Evolutionary conservation across 331 rosid genomes (phyloP).

Genomic region (Quercus tomentella): DNA sequence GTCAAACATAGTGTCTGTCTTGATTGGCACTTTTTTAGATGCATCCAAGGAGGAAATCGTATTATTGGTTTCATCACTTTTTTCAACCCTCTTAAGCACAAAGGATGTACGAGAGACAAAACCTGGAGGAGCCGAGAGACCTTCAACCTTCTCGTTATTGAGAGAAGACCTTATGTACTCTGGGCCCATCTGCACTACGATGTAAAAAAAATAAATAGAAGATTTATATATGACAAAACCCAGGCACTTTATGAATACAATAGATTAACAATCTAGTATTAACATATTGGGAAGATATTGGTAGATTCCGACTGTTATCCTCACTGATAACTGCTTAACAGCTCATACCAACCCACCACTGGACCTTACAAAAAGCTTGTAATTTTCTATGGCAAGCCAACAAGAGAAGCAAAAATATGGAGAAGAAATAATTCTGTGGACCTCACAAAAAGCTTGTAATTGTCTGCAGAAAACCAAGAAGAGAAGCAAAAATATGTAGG

Average conservation of each 20-base stretch:
- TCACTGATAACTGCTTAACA: neutral
- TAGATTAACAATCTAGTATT: constrained; percentile 2
- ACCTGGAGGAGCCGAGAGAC: constrained; percentile 64
- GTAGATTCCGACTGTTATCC: neutral
- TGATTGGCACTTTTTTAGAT: constrained; percentile 27
- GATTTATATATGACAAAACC: constrained; percentile 11
- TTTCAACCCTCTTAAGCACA: constrained; percentile 36
- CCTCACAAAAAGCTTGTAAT: neutral
- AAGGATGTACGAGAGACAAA: constrained; percentile 63
- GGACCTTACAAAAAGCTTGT: neutral
- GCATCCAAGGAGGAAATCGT: constrained; percentile 19
- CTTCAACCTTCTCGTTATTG: constrained; percentile 18
- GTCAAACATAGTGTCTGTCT: constrained; percentile 12
- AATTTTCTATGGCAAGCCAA: neutral
- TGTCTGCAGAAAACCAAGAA: neutral
- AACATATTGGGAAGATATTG: neutral
- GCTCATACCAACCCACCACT: neutral
- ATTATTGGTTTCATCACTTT: constrained; percentile 28
- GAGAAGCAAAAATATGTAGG: neutral
- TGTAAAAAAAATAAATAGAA: constrained; percentile 18
- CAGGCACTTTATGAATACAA: neutral
- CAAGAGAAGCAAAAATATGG: neutral
- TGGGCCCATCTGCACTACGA: constrained; percentile 36
- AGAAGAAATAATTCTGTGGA: neutral
- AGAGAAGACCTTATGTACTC: constrained; percentile 9